These are phyloP conservation scores for rapeseed (Brassica napus) DNA, from an alignment of 345 rosid genomes.

Conservation along the genomic window DNA sequence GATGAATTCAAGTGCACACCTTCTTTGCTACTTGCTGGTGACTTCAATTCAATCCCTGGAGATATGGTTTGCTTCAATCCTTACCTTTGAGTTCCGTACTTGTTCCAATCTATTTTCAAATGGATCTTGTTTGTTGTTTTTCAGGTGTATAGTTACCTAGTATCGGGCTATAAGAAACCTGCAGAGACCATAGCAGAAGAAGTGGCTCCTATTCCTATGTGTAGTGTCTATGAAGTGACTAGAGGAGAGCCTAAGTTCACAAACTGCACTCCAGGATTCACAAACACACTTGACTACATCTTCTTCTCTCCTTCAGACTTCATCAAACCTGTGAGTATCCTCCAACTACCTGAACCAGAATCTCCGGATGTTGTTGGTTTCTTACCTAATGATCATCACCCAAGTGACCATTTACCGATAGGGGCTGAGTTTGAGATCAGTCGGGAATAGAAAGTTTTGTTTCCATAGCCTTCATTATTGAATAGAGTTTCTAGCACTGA, in stretches of 20 bases:
- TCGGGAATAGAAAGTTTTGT: constrained; percentile 37
- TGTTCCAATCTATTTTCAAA: too few species aligned
- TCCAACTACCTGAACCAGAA: constrained; percentile 62
- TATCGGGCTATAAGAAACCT: constrained; percentile 48
- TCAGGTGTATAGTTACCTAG: constrained; percentile 83
- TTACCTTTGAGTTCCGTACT: not conserved
- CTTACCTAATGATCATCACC: constrained; percentile 79
- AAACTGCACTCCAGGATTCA: constrained; percentile 85
- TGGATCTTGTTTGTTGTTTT: too few species aligned
- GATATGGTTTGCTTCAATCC: constrained; percentile 57
- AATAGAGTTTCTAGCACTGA: too few species aligned
- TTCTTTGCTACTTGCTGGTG: constrained; percentile 71
- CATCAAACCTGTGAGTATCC: constrained; percentile 62
- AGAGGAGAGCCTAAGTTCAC: constrained; percentile 89
- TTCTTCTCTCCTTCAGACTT: constrained; percentile 63
- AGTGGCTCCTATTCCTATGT: constrained; percentile 59
- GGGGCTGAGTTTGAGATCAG: constrained; percentile 78
- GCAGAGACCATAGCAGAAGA: constrained; percentile 45
- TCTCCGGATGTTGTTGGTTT: constrained; percentile 63
- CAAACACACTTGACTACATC: constrained; percentile 78
- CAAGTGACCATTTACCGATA: constrained; percentile 94
- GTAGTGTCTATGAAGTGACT: constrained; percentile 64
- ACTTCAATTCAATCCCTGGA: constrained; percentile 89
- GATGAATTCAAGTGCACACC: constrained; percentile 64
- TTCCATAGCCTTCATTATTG: too few species aligned